Conservation (phyloP, 208 protist genomes). For the Leishmania lainsoni region DNA sequence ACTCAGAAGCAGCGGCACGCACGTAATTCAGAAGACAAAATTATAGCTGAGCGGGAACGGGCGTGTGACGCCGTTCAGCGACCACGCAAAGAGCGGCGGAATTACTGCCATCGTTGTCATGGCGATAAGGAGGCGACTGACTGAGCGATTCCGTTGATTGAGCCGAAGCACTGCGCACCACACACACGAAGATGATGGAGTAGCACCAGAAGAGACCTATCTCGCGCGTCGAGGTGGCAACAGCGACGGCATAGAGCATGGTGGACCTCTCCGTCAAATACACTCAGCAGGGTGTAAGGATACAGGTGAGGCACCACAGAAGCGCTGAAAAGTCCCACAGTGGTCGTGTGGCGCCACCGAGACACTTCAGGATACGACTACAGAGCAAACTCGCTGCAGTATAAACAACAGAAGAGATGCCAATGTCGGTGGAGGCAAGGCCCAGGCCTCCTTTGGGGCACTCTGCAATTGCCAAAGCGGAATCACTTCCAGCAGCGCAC, state of each 20-base stretch:
- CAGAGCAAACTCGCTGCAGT: slow-evolving; percentile 57
- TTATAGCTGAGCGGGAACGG: slow-evolving; percentile 58
- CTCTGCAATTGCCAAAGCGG: slow-evolving; percentile 63
- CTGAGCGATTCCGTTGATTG: slow-evolving; percentile 67
- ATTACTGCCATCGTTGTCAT: slow-evolving; percentile 58
- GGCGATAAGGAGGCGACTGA: slow-evolving; percentile 46
- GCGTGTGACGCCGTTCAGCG: slow-evolving; percentile 34
- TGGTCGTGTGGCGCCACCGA: slow-evolving; percentile 26
- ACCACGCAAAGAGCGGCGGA: slow-evolving; percentile 73
- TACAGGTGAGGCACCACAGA: slow-evolving; percentile 30
- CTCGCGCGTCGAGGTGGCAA: slow-evolving; percentile 40
- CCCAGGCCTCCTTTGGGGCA: slow-evolving; percentile 45
- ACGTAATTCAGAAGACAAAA: slow-evolving; percentile 58
- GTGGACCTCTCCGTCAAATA: slow-evolving; percentile 23
- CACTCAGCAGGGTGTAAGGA: slow-evolving; percentile 34
- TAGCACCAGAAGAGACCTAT: slow-evolving; percentile 61
- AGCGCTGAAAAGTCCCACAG: slow-evolving; percentile 36
- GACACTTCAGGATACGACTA: slow-evolving; percentile 19
- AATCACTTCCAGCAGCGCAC: slow-evolving; percentile 51
- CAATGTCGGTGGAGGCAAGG: slow-evolving; percentile 39
- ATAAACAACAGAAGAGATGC: slow-evolving; percentile 47
- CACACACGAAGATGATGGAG: slow-evolving; percentile 62
- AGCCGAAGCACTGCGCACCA: slow-evolving; percentile 52
- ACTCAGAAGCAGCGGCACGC: slow-evolving; percentile 41
- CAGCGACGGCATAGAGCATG: slow-evolving; percentile 32